Evolutionary conservation across 1,139 yeast genomes (phyloP), one percentile per base, ranked within the genome.

Genomic region (Yamadazyma buinensis): DNA sequence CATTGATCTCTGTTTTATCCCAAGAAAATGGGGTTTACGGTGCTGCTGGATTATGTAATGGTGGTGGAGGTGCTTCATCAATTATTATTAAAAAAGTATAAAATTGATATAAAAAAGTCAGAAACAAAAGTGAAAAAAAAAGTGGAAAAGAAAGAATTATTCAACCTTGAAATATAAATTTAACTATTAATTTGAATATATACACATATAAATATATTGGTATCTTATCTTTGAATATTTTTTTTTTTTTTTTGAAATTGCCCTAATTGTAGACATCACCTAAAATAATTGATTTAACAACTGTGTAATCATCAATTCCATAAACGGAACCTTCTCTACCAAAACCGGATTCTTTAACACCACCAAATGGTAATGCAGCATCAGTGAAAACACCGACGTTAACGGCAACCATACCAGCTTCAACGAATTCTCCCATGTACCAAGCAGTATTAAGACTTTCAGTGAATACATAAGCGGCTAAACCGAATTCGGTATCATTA

Each of bases 11-110:
- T 36, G 82, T 88, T 11, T 75, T 92, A 56, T 49, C 64, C 26
- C 96, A 88, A 67, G 90, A 83, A 63, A 73, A 72, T 41, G 97
- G 97, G 54, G 86, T 82, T 68, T 64, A 80, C 49, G 98, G 98
- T 59, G 87, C 79, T 47, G 96, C 95, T 52, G 96, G 85, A 59
- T 82, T 90, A 58, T 90, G 97, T 75, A 92, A 92, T 64, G 97
- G 98, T 69, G 97, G 97, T 55, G 98, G 98, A 59, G 97, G 97
- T 58, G 97, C 96, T 38, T 83, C 95, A 21, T 47, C 61, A 11
- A 47, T 57, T 40, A 54, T 57, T 24, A 52, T 57, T 37, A 59
- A 56, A 40, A 57, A 44, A 42, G 29, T 57, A 17, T 17, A 17
- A 17, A 17, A 17, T 17, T 17, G 7, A 17, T 5, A 17, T 17